These are phyloP conservation scores for Blastomyces parvus DNA, from an alignment of 2,329 filamentous ascomycete species.

Conservation along the genomic window DNA sequence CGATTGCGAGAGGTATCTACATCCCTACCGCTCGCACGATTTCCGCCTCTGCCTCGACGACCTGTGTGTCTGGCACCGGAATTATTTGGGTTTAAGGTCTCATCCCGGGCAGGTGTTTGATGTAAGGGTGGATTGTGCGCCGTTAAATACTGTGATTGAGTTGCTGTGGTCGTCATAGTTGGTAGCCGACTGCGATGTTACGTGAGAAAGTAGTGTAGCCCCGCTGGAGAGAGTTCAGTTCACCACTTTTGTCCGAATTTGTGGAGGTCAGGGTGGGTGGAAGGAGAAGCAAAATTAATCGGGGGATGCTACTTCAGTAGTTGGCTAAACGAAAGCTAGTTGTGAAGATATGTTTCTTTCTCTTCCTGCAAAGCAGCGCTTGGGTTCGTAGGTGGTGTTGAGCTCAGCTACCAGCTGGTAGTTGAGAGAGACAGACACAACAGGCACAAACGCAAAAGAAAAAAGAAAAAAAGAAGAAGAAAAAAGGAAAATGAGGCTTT, in stretches of 20 bases:
- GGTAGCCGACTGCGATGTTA: background rate
- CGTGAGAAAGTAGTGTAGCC: background rate
- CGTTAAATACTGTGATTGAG: background rate
- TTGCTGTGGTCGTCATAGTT: background rate
- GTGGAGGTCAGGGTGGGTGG: too few species aligned
- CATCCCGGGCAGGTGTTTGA: background rate
- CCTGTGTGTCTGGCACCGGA: background rate
- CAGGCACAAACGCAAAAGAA: too few species aligned
- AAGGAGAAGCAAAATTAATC: background rate
- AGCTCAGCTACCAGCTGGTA: too few species aligned
- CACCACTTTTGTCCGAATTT: background rate
- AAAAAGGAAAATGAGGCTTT: too few species aligned
- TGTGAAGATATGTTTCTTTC: too few species aligned
- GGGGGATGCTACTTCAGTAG: too few species aligned
- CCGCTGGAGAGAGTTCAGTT: background rate
- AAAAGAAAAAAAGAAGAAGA: too few species aligned
- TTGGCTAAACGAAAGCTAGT: too few species aligned
- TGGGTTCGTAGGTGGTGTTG: too few species aligned
- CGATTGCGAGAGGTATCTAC: background rate
- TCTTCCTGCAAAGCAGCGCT: too few species aligned
- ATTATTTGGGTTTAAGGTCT: background rate
- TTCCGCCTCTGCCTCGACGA: background rate
- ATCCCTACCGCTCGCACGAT: background rate
- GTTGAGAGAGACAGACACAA: too few species aligned
- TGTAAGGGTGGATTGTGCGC: background rate